These are phyloP conservation scores for Dicorynia guianensis DNA, from an alignment of 306 rosid species.

Conservation along the genomic window DNA sequence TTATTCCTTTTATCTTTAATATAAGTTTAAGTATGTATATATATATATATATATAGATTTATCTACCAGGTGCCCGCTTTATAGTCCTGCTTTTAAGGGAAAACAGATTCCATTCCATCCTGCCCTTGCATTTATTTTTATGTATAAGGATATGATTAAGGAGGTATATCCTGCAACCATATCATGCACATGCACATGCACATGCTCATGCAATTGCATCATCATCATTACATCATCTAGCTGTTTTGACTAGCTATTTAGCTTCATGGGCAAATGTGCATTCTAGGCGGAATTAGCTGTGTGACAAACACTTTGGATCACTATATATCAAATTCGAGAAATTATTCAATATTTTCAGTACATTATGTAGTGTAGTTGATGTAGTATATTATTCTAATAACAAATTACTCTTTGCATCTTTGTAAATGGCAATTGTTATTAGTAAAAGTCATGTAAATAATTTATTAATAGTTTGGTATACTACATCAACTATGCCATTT, in stretches of 20 bases:
- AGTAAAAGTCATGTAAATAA: too few relatives aligned
- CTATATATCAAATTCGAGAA: too few relatives aligned
- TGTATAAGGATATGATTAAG: neutral
- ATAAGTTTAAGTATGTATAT: conserved; percentile 27
- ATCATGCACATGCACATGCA: conserved; percentile 35
- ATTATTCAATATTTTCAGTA: too few relatives aligned
- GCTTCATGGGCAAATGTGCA: neutral
- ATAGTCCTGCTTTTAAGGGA: conserved; percentile 68
- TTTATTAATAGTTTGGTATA: too few relatives aligned
- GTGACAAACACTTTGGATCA: neutral
- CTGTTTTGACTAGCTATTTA: neutral
- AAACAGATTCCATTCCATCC: conserved; percentile 59
- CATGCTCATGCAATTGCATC: conserved; percentile 20
- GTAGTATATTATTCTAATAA: too few relatives aligned
- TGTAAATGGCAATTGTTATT: too few relatives aligned
- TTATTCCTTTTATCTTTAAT: conserved; percentile 31
- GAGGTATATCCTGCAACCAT: conserved; percentile 51
- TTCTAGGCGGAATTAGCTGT: too few relatives aligned
- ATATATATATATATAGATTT: too few relatives aligned
- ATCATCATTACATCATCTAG: neutral
- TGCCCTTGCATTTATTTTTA: conserved; percentile 41
- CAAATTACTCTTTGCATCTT: too few relatives aligned
- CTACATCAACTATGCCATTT: too few relatives aligned
- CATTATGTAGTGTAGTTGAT: too few relatives aligned
- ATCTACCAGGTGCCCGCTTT: conserved; percentile 51